Base-by-base conservation (phyloP, 1,139 yeast genomes). In the Suhomyces ambrosiae region DNA sequence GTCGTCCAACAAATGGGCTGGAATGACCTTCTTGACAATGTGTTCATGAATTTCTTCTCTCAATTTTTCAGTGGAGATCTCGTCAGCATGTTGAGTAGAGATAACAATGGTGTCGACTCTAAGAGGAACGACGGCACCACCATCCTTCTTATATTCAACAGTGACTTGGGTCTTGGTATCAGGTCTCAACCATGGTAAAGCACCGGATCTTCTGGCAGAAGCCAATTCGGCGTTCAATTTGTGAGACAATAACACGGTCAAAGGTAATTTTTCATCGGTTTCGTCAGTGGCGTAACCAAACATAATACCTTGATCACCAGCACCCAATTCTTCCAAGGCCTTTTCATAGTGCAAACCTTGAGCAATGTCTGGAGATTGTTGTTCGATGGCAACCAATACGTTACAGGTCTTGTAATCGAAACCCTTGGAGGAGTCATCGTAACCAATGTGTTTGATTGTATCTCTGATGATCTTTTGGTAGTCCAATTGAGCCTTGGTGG, bases 221-320 rank as follows among this genome's bases (percentile, higher is more conserved):
- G 98, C 97, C 73, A 94, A 81, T 45, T 95, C 97, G 67, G 86
- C 87, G 77, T 94, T 94, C 66, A 92, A 83, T 75, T 88, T 87
- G 79, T 92, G 99, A 42, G 97, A 83, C 61, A 94, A 82, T 57
- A 94, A 74, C 49, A 94, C 80, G 54, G 98, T 94, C 73, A 92
- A 82, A 56, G 99, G 99, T 61, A 92, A 78, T 66, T 87, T 84
- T 76, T 92, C 97, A 64, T 90, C 95, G 58, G 98, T 89, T 78
- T 92, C 99, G 63, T 92, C 97, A 49, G 98, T 84, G 56, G 99
- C 99, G 72, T 92, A 92, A 71, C 99, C 99, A 65, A 92, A 92
- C 99, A 92, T 92, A 68, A 92, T 92, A 82, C 99, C 97, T 76
- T 92, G 99, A 76, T 92, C 99, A 83, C 99, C 99, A 52, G 99